These are phyloP conservation scores for Metschnikowia aberdeeniae DNA, from an alignment of 805 yeast genomes.

Conservation along the genomic window DNA sequence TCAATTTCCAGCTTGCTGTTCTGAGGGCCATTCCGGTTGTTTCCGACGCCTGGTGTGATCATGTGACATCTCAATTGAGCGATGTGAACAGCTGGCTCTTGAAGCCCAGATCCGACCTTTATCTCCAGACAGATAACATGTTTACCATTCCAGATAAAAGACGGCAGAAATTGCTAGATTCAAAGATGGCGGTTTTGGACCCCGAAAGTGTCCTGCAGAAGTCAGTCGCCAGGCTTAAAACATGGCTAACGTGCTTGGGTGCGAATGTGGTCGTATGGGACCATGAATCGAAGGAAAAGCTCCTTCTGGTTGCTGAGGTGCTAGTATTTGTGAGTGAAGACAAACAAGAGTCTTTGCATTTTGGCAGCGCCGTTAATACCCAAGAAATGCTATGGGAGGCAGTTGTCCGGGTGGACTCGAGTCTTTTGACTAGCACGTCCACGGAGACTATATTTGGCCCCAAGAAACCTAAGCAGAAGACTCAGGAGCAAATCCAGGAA, in stretches of 20 bases:
- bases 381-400: constrained; percentile 13
- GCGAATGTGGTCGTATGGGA: neutral
- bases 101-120: constrained; percentile 11
- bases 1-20: constrained; percentile 21
- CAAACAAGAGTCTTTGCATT: neutral
- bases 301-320: neutral
- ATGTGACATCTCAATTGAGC: constrained; percentile 9
- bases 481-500: neutral
- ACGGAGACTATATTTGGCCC: neutral
- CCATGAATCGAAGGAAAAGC: neutral
- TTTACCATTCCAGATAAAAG: constrained; percentile 12
- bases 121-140: constrained; percentile 14
- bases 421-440: neutral
- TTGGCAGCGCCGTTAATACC: constrained; percentile 2
- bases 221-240: constrained; percentile 4
- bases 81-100: constrained; percentile 22
- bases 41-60: constrained; percentile 22
- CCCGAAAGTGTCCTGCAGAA: constrained; percentile 5
- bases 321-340: neutral
- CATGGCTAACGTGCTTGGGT: constrained; percentile 18
- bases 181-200: constrained; percentile 6
- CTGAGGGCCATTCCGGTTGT: constrained; percentile 29
- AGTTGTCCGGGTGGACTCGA: constrained; percentile 2
- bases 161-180: constrained; percentile 17
- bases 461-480: neutral